Percentiles rank a stretch among this genome's conserved stretches.
Evolutionary conservation across 176 grass and related monocot species (phyloP).

Genomic region (Eleusine indica): DNA sequence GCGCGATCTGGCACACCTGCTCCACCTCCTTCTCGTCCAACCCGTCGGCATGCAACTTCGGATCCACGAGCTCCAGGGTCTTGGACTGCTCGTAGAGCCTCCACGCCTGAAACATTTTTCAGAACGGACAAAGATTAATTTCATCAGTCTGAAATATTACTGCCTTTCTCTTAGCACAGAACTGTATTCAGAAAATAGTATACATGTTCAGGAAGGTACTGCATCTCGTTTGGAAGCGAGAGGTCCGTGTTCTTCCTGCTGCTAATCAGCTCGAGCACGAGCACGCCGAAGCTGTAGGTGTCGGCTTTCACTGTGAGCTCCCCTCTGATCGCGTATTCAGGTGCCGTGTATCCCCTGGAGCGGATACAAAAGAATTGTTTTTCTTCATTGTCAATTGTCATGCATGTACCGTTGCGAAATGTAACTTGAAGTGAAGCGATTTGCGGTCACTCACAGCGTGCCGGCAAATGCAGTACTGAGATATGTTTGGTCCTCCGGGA

Average conservation of each 20-base stretch:
- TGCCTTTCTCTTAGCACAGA: neutral
- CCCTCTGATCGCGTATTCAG: conserved; percentile 70
- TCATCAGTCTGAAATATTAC: neutral
- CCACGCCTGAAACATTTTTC: conserved; percentile 47
- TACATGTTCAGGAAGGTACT: conserved; percentile 58
- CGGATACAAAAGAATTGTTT: neutral
- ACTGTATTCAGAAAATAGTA: neutral
- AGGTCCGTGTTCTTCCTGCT: conserved; percentile 65
- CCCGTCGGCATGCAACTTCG: conserved; percentile 29
- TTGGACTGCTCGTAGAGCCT: conserved; percentile 53
- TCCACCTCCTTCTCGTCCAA: conserved; percentile 38
- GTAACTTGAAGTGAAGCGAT: neutral
- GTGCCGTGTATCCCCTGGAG: conserved; percentile 67
- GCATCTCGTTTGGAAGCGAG: conserved; percentile 51
- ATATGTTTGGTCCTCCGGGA: conserved; percentile 69
- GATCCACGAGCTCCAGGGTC: conserved; percentile 48
- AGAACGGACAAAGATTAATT: neutral
- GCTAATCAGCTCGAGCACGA: conserved; percentile 70
- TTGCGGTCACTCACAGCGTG: conserved; percentile 49
- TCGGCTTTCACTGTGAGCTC: conserved; percentile 75
- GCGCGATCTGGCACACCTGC: conserved; percentile 55
- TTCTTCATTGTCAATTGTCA: neutral
- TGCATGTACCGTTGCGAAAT: neutral
- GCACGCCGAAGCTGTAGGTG: conserved; percentile 76
- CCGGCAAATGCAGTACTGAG: conserved; percentile 66